Evolutionary conservation across 371 early-diverging fungal species (phyloP).

Genomic region (Rhizopus delemar): DNA sequence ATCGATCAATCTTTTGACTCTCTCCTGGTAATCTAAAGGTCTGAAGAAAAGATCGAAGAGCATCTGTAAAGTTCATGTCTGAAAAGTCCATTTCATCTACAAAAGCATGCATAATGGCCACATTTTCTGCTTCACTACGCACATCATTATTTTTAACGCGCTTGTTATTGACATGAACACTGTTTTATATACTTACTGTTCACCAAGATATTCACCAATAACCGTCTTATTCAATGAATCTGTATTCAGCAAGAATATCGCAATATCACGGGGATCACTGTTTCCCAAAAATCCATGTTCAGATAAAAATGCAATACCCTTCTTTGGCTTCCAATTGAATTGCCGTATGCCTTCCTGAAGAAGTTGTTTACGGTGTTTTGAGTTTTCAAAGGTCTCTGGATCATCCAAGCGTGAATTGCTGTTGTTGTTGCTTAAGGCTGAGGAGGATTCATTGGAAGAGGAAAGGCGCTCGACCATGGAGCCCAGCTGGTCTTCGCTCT

Average conservation of each 20-base stretch:
- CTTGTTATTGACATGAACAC: too few species aligned
- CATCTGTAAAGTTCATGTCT: conserved; percentile 76
- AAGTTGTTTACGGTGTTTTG: conserved; percentile 81
- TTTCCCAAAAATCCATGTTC: conserved; percentile 65
- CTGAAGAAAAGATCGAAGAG: conserved; percentile 87
- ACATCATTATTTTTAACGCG: neutral
- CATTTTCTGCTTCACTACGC: conserved; percentile 75
- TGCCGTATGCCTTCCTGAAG: conserved; percentile 75
- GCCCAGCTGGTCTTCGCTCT: conserved; percentile 42
- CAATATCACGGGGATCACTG: conserved; percentile 64
- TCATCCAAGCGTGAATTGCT: conserved; percentile 66
- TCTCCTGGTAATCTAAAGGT: conserved; percentile 97
- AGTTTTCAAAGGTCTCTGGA: conserved; percentile 71
- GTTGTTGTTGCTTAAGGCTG: conserved; percentile 40
- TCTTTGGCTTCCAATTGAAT: conserved; percentile 91
- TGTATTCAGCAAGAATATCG: conserved; percentile 70
- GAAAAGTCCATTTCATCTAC: conserved; percentile 88
- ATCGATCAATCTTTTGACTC: conserved; percentile 97
- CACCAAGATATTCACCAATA: conserved; percentile 96
- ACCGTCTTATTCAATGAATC: conserved; percentile 81
- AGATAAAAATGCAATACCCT: conserved; percentile 78
- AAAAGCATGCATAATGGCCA: conserved; percentile 93
- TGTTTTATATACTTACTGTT: conserved; percentile 52
- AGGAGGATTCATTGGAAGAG: conserved; percentile 60
- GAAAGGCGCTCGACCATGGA: conserved; percentile 42